A percentile compares a stretch with the other conserved stretches of the same genome.
phyloP scores from a whole-genome alignment of 345 rosid genomes.

The Populus davidiana region DNA sequence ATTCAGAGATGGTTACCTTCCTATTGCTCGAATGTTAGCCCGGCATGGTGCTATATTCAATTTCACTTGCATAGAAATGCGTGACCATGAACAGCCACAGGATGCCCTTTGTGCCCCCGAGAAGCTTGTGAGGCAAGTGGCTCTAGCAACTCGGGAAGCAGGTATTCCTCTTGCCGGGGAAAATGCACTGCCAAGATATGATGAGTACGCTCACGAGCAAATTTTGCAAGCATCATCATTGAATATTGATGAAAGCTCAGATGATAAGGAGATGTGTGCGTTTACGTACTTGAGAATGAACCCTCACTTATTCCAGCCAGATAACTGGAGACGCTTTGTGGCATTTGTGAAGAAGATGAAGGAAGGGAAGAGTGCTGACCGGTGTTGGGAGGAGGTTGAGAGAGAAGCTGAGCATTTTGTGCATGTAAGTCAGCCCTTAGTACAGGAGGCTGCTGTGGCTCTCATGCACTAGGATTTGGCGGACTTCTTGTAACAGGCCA shows the following conservation, averaged over 20 bases:
- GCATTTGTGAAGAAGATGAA: constrained; percentile 90
- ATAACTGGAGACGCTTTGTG: constrained; percentile 88
- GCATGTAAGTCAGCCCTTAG: constrained; percentile 62
- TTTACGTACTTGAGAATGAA: constrained; percentile 96
- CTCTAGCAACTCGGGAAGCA: constrained; percentile 64
- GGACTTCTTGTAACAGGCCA: neutral
- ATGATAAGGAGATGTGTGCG: constrained; percentile 76
- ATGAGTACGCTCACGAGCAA: constrained; percentile 70
- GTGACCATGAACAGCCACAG: constrained; percentile 95
- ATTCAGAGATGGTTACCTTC: constrained; percentile 80
- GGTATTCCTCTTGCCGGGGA: constrained; percentile 85
- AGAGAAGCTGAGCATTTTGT: constrained; percentile 89
- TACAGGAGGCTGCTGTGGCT: constrained; percentile 74
- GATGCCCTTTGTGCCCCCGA: constrained; percentile 91
- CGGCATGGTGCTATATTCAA: constrained; percentile 85
- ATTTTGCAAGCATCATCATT: constrained; percentile 63
- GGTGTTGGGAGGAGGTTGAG: constrained; percentile 83
- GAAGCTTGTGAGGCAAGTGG: constrained; percentile 89
- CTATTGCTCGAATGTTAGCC: constrained; percentile 86
- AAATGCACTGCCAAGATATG: constrained; percentile 83
- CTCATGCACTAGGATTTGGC: constrained; percentile 42
- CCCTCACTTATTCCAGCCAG: constrained; percentile 63
- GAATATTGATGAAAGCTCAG: constrained; percentile 38
- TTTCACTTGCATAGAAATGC: constrained; percentile 96
- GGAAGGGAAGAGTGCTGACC: constrained; percentile 53